phyloP scores from a whole-genome alignment of 352 stramenopile genomes.

The Phytophthora multivora region DNA sequence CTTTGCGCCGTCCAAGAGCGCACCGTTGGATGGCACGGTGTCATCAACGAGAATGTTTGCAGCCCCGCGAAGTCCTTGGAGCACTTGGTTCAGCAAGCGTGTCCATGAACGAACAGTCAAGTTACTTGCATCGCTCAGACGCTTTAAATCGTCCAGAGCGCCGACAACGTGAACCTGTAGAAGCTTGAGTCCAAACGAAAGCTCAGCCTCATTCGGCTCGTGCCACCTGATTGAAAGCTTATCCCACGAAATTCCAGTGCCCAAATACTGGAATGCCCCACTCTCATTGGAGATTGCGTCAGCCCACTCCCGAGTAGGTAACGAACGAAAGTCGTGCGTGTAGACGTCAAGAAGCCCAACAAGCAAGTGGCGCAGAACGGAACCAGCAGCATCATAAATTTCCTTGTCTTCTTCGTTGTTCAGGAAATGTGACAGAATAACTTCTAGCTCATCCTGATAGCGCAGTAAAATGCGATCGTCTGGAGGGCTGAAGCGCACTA shows the following conservation, averaged over 20 bases:
- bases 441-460: slow-evolving; percentile 43
- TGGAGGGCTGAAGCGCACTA: slow-evolving; percentile 48
- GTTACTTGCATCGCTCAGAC: slow-evolving; percentile 30
- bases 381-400: slow-evolving; percentile 53
- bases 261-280: slow-evolving; percentile 69
- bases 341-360: slow-evolving; percentile 55
- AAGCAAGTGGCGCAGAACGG: slow-evolving; percentile 53
- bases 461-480: slow-evolving; percentile 35
- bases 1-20: slow-evolving; percentile 44
- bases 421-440: slow-evolving; percentile 52
- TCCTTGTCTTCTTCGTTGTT: slow-evolving; percentile 57
- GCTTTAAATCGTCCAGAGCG: slow-evolving; percentile 34
- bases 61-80: slow-evolving; percentile 47
- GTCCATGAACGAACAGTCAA: slow-evolving; percentile 54
- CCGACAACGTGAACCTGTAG: slow-evolving; percentile 55
- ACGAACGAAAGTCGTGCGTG: slow-evolving; percentile 62
- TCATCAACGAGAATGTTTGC: slow-evolving; percentile 59
- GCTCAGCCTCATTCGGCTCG: slow-evolving; percentile 58
- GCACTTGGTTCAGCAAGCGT: slow-evolving; percentile 50
- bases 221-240: slow-evolving; percentile 61
- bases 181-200: slow-evolving; percentile 57
- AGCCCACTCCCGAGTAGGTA: slow-evolving; percentile 51
- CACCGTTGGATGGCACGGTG: slow-evolving; percentile 21
- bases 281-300: slow-evolving; percentile 42
- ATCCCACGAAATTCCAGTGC: slow-evolving; percentile 55